A percentile compares a stretch with the other conserved stretches of the same genome.
These are phyloP conservation scores for Coniferiporia weirii DNA, from an alignment of 1,284 basidiomycete genomes.

Conservation along the genomic window DNA sequence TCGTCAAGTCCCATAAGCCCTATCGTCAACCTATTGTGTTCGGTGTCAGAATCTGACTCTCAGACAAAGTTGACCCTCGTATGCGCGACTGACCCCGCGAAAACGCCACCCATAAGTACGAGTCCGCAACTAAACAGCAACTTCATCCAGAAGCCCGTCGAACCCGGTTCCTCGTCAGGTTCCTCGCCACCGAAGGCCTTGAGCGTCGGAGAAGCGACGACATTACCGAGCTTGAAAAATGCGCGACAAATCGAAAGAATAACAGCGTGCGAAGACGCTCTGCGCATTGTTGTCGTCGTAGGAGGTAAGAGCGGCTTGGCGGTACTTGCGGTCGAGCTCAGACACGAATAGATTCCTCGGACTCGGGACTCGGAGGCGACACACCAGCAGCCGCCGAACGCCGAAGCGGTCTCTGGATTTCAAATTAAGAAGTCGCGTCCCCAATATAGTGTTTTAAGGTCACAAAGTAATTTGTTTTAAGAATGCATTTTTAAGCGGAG, in stretches of 20 bases:
- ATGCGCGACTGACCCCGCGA: constrained; percentile 66
- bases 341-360: too few species aligned
- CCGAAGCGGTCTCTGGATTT: too few species aligned
- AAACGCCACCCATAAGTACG: constrained; percentile 77
- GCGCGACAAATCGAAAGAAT: background rate
- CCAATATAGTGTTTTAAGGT: too few species aligned
- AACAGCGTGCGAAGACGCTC: constrained; percentile 6
- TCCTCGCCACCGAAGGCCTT: background rate
- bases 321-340: too few species aligned
- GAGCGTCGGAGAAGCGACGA: constrained; percentile 10
- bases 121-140: constrained; percentile 58
- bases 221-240: constrained; percentile 7
- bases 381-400: too few species aligned
- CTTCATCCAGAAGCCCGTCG: constrained; percentile 63
- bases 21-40: constrained; percentile 61
- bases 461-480: too few species aligned
- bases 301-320: background rate
- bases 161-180: constrained; percentile 27
- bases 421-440: too few species aligned
- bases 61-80: background rate
- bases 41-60: background rate
- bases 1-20: constrained; percentile 95
- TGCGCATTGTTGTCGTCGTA: constrained; percentile 2
- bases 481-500: too few species aligned
- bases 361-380: too few species aligned